Percentiles rank a stretch among this genome's conserved stretches.
Conservation (phyloP, 2,329 filamentous ascomycete genomes). For the Nothopassalora personata region DNA sequence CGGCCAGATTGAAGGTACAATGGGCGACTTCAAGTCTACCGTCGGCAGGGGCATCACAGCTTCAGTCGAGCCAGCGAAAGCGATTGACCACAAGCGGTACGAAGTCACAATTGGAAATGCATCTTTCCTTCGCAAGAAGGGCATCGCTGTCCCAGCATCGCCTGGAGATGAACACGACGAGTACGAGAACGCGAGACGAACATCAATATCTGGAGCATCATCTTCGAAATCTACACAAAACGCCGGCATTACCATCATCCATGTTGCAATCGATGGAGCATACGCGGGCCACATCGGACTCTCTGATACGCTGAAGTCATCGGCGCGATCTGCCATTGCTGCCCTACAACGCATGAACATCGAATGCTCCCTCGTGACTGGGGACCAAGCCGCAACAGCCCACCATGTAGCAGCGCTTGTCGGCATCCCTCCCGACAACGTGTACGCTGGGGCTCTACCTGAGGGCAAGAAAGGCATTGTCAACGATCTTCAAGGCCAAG, state of each 20-base stretch:
- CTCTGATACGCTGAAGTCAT: conserved; percentile 85
- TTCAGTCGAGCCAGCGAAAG: conserved; percentile 68
- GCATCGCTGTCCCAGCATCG: conserved; percentile 56
- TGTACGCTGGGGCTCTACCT: conserved; percentile 83
- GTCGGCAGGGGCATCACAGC: conserved; percentile 85
- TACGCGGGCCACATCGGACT: conserved; percentile 82
- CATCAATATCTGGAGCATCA: conserved; percentile 23
- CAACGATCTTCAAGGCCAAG: conserved; percentile 64
- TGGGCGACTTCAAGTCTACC: conserved; percentile 76
- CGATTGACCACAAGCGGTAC: conserved; percentile 65
- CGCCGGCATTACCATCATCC: conserved; percentile 82
- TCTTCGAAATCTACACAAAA: conserved; percentile 39
- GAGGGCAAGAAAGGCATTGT: conserved; percentile 88
- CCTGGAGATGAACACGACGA: conserved; percentile 50
- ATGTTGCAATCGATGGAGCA: conserved; percentile 75
- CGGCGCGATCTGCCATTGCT: conserved; percentile 71
- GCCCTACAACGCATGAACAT: conserved; percentile 82
- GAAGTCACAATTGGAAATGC: conserved; percentile 79
- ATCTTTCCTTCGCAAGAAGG: conserved; percentile 65
- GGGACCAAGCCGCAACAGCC: conserved; percentile 81
- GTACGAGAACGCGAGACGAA: conserved; percentile 21
- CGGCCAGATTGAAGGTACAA: conserved; percentile 70
- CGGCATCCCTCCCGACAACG: conserved; percentile 68
- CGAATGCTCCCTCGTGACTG: conserved; percentile 85
- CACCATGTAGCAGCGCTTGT: conserved; percentile 76